phyloP scores from a whole-genome alignment of 441 rosid genomes.

The Metrosideros polymorpha region DNA sequence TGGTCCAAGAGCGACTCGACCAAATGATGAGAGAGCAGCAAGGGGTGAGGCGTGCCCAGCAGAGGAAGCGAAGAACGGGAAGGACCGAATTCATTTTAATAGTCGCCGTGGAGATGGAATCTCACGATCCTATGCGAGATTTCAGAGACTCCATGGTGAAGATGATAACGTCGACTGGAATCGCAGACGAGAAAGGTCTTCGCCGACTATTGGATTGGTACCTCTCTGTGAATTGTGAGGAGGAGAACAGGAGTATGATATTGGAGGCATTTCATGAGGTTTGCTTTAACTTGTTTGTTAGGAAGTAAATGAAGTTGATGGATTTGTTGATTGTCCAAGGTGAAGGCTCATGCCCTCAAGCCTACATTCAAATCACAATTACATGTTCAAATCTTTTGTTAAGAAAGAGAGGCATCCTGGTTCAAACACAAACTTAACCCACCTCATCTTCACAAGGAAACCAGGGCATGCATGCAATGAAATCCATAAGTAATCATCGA shows the following conservation, averaged over 20 bases:
- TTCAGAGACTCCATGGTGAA: constrained; percentile 75
- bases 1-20: constrained; percentile 86
- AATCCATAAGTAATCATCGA: neutral
- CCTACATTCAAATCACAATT: neutral
- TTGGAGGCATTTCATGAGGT: constrained; percentile 74
- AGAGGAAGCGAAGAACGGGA: neutral
- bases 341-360: neutral
- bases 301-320: constrained; percentile 27
- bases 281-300: constrained; percentile 46
- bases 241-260: constrained; percentile 39
- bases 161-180: constrained; percentile 54
- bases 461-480: neutral
- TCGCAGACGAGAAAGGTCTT: constrained; percentile 52
- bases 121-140: constrained; percentile 68
- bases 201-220: constrained; percentile 68
- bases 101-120: constrained; percentile 78
- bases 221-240: constrained; percentile 54
- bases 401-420: neutral
- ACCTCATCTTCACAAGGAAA: neutral
- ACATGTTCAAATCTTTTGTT: neutral
- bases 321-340: neutral
- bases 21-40: constrained; percentile 65
- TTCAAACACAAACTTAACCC: neutral
- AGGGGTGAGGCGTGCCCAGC: constrained; percentile 22
- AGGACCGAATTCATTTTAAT: constrained; percentile 36